These are phyloP conservation scores for Kwoniella shandongensis DNA, from an alignment of 768 basidiomycete genomes.

Conservation along the genomic window DNA sequence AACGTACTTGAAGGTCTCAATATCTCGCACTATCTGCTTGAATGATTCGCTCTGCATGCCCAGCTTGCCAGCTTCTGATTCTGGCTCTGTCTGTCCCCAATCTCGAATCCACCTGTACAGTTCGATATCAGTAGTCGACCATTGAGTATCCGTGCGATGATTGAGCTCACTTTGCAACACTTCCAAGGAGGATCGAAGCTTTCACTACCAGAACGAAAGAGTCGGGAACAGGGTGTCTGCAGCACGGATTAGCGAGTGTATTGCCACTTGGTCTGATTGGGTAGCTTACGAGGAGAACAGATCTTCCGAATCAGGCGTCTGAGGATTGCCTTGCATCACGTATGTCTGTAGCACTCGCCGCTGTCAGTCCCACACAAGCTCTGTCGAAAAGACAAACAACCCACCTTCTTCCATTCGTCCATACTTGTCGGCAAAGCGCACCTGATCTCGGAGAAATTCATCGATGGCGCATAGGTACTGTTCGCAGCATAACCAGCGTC, in stretches of 20 bases:
- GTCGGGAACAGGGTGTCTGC: slow-evolving; percentile 40
- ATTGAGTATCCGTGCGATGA: no score
- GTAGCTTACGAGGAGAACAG: slow-evolving; percentile 26
- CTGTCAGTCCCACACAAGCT: background rate
- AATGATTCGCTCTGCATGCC: slow-evolving; percentile 19
- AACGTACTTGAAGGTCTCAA: slow-evolving; percentile 34
- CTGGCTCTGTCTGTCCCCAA: slow-evolving; percentile 35
- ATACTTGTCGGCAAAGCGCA: slow-evolving; percentile 29
- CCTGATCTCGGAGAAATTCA: slow-evolving; percentile 33
- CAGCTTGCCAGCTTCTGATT: slow-evolving; percentile 22
- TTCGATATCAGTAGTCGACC: no score
- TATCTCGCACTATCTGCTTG: slow-evolving; percentile 21
- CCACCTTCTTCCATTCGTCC: slow-evolving; percentile 20
- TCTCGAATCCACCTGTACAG: slow-evolving; percentile 23
- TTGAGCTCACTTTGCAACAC: slow-evolving; percentile 10
- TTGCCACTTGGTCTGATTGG: background rate
- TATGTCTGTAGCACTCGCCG: background rate
- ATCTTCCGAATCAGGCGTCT: slow-evolving; percentile 20
- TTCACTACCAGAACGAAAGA: slow-evolving; percentile 36
- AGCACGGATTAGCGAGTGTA: background rate
- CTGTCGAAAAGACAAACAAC: background rate
- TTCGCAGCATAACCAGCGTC: slow-evolving; percentile 39
- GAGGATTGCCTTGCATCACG: slow-evolving; percentile 27
- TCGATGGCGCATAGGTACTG: slow-evolving; percentile 32
- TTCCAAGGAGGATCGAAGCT: slow-evolving; percentile 20